Base-by-base conservation (phyloP, 2,329 filamentous ascomycete genomes). In the Chalara sp. region DNA sequence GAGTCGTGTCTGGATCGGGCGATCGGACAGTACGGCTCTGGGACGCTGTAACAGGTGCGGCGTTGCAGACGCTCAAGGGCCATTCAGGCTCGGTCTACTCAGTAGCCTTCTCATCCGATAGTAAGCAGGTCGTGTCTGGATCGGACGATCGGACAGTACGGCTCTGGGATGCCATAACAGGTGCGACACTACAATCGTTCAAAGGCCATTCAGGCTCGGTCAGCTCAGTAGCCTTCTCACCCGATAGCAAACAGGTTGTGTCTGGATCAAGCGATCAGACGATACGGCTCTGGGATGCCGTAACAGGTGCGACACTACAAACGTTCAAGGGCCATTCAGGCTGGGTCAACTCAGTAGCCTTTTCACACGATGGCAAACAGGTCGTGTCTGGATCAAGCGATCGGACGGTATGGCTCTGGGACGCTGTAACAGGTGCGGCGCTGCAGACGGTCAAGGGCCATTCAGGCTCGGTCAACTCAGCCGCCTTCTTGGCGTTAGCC, bases 251-350 rank as follows among this genome's bases (percentile, higher is more conserved):
- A 21, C 21, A 21, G 21, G 21, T 21, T 3, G 21, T 21, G 21
- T 49, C 50, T 21, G 39, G 46, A 12, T 52, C 50, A 12, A 2
- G 31, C 5, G 50, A 49, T 29, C 7, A 30, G 2, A 52, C 45
- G 37, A 40, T 49, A 10, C 28, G 39, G 21, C 21, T 21, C 21
- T 21, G 21, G 21, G 21, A 21, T 3, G 21, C 21, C 21, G 21
- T 21, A 21, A 21, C 21, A 21, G 21, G 21, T 21, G 21, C 21
- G 3, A 21, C 21, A 3, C 21, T 21, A 3, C 21, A 21, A 21
- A 21, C 21, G 21, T 3, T 21, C 21, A 3, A 21, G 3, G 21
- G 21, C 21, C 21, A 21, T 21, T 21, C 3, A 21, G 2, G 21
- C 21, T 21, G 7, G 6, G 48, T 49, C 40, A 46, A 4, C 28